These are phyloP conservation scores for Aspergillus terreus DNA, from an alignment of 2,329 filamentous ascomycete genomes.

Conservation along the genomic window DNA sequence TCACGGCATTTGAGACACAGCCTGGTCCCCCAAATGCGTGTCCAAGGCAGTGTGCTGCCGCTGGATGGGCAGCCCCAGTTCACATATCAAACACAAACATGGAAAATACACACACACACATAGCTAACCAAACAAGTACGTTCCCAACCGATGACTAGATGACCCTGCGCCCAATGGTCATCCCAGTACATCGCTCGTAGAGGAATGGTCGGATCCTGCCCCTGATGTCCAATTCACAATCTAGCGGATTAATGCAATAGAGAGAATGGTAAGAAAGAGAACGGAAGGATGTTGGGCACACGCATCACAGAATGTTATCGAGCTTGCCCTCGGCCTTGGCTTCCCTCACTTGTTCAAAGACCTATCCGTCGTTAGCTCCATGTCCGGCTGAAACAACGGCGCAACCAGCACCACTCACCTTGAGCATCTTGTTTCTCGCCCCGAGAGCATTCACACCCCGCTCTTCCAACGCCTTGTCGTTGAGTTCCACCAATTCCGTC, in stretches of 20 bases:
- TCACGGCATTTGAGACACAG: constrained; percentile 18
- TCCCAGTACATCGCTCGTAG: constrained; percentile 18
- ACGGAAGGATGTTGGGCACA: constrained; percentile 9
- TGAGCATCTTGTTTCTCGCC: constrained; percentile 94
- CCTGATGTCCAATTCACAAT: constrained; percentile 23
- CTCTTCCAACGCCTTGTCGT: constrained; percentile 88
- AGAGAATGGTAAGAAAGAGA: constrained; percentile 21
- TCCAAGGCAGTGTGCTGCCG: constrained; percentile 8
- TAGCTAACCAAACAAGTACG: constrained; percentile 1
- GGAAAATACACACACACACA: not conserved
- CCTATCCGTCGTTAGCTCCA: constrained; percentile 40
- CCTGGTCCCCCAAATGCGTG: constrained; percentile 16
- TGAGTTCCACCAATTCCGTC: constrained; percentile 86
- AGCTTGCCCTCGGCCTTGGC: constrained; percentile 72
- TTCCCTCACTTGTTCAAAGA: constrained; percentile 93
- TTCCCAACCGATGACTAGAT: constrained; percentile 15
- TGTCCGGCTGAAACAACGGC: not conserved
- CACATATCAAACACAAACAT: constrained; percentile 7
- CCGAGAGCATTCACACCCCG: constrained; percentile 93
- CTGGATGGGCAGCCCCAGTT: not conserved
- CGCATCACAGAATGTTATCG: constrained; percentile 29
- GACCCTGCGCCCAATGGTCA: constrained; percentile 11
- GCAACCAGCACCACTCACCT: constrained; percentile 54
- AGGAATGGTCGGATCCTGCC: constrained; percentile 25
- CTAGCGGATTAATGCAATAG: constrained; percentile 25